Evolutionary conservation across 495 filamentous ascomycete genomes (phyloP).

Genomic region (Penicillium pancosmium): DNA sequence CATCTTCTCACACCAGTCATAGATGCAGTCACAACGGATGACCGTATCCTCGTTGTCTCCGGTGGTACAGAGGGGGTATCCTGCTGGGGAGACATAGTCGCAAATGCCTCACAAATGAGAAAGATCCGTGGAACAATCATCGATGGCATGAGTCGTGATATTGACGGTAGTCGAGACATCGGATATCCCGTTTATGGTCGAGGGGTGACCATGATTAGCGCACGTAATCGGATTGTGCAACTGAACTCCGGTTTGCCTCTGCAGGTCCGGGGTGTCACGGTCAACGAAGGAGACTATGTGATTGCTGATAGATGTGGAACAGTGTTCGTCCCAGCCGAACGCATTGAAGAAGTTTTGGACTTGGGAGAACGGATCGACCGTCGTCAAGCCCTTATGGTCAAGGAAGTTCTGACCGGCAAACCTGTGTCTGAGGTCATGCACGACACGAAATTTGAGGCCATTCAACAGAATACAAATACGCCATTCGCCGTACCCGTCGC

Average conservation of each 20-base stretch:
- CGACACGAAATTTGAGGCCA: constrained; percentile 25
- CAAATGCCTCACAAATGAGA: constrained; percentile 24
- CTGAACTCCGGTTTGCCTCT: constrained; percentile 17
- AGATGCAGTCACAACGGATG: constrained; percentile 19
- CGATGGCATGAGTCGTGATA: constrained; percentile 29
- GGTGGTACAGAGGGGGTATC: constrained; percentile 22
- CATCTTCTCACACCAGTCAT: constrained; percentile 25
- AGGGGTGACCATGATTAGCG: constrained; percentile 25
- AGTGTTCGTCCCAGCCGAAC: constrained; percentile 20
- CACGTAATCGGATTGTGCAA: constrained; percentile 23
- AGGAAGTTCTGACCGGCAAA: constrained; percentile 17
- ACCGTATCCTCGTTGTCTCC: constrained; percentile 26
- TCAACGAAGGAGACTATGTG: constrained; percentile 27
- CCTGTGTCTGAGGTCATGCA: constrained; percentile 28
- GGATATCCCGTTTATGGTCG: constrained; percentile 26
- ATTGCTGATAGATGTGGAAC: constrained; percentile 25
- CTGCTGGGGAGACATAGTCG: constrained; percentile 29
- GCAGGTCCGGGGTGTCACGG: constrained; percentile 20
- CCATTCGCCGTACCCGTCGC: too few relatives aligned
- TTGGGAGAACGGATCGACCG: constrained; percentile 19
- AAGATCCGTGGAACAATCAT: constrained; percentile 28
- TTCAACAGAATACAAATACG: neutral
- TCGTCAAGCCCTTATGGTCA: constrained; percentile 21
- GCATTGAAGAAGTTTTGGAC: constrained; percentile 21
- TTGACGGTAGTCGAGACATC: constrained; percentile 20